Evolutionary conservation across 345 rosid species (phyloP).

Genomic region (Rhodomyrtus tomentosa): DNA sequence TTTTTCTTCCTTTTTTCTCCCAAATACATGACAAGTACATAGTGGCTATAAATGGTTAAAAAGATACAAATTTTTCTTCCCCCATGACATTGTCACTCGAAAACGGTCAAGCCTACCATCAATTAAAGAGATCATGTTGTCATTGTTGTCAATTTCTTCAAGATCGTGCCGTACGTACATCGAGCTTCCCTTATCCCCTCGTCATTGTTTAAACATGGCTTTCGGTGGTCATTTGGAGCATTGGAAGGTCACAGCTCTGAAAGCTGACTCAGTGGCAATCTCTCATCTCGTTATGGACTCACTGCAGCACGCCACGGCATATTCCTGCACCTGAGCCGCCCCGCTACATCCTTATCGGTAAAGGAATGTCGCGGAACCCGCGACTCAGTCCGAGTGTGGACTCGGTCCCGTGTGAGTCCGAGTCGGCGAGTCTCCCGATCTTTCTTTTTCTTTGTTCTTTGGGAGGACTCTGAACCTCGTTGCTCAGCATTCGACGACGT

Average conservation of each 20-base stretch:
- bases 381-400: neutral
- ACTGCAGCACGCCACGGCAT: neutral
- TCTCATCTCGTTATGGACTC: neutral
- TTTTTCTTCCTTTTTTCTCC: neutral
- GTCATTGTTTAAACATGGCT: neutral
- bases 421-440: neutral
- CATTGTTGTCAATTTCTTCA: neutral
- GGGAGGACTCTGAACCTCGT: neutral
- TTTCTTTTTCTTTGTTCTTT: neutral
- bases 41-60: too few relatives aligned
- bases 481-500: neutral
- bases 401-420: neutral
- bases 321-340: neutral
- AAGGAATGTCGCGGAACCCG: neutral
- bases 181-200: neutral
- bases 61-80: too few relatives aligned
- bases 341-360: too few relatives aligned
- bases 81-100: too few relatives aligned
- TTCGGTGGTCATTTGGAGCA: neutral
- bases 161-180: neutral
- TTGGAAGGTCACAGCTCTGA: neutral
- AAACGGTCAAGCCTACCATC: too few relatives aligned
- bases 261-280: neutral
- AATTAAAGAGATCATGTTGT: too few relatives aligned
- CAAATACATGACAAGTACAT: too few relatives aligned